A percentile compares a stretch with the other conserved stretches of the same genome.
These are phyloP conservation scores for Thermothelomyces thermophilus DNA, from an alignment of 2,329 filamentous ascomycete species.

Conservation along the genomic window DNA sequence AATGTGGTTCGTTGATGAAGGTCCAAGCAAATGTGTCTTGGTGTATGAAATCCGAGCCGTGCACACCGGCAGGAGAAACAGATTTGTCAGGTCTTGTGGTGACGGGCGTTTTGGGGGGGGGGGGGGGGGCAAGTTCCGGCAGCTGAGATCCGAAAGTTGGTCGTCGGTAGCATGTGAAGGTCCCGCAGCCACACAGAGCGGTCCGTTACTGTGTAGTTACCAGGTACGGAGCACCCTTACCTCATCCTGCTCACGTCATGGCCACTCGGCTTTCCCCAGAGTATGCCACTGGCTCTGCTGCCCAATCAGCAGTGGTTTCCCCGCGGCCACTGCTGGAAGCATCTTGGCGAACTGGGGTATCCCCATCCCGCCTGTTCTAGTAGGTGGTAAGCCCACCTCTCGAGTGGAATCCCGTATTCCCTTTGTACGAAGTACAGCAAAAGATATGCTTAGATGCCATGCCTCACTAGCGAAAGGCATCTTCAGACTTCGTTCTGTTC, in stretches of 20 bases:
- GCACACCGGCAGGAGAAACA: too few relatives aligned
- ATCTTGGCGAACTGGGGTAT: background rate
- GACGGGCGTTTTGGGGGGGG: background rate
- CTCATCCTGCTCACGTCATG: slow-evolving; percentile 9
- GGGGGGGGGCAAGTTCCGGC: background rate
- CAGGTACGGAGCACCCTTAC: too few relatives aligned
- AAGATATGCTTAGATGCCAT: too few relatives aligned
- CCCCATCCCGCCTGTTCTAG: too few relatives aligned
- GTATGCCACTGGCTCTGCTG: background rate
- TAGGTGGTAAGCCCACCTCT: too few relatives aligned
- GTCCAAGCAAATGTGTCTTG: background rate
- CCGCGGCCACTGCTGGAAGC: background rate
- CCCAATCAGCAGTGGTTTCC: slow-evolving; percentile 9
- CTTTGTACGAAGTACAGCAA: too few relatives aligned
- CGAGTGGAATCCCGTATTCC: too few relatives aligned
- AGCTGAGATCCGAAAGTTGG: slow-evolving; percentile 3
- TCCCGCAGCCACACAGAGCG: slow-evolving; percentile 22
- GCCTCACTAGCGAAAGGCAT: too few relatives aligned
- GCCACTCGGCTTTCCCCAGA: slow-evolving; percentile 8
- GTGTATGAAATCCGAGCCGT: background rate
- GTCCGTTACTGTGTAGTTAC: too few relatives aligned
- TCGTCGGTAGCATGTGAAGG: slow-evolving; percentile 22
- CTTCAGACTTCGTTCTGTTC: too few relatives aligned
- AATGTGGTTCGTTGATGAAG: too few relatives aligned
- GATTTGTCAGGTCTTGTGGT: background rate